Conservation (phyloP, 768 basidiomycete species). For the Mycena galopus region DNA sequence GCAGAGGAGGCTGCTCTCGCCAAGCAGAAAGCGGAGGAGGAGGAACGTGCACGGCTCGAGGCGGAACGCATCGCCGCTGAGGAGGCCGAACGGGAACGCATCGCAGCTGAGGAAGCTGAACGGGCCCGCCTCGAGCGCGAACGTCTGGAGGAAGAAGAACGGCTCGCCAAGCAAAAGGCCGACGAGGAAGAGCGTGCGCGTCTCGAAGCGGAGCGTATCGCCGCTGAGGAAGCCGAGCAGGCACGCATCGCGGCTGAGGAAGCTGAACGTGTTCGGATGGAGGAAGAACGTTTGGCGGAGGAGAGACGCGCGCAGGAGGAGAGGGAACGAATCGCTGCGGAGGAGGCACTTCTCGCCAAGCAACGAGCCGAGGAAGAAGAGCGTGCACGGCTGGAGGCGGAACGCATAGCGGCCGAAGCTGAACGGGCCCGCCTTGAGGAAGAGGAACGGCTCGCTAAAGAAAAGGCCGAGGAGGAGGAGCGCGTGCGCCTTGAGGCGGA, state of each 20-base stretch:
- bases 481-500: background rate
- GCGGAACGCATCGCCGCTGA: background rate
- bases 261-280: background rate
- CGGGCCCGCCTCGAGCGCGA: background rate
- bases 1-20: background rate
- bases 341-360: background rate
- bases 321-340: background rate
- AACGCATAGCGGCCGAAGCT: background rate
- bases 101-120: background rate
- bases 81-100: background rate
- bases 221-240: conserved; percentile 10
- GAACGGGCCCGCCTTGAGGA: background rate
- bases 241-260: conserved; percentile 13
- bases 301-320: background rate
- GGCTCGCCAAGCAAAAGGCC: conserved; percentile 9
- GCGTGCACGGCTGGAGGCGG: background rate
- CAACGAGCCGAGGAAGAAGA: background rate
- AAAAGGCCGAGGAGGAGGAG: background rate
- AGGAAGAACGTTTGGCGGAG: conserved; percentile 7
- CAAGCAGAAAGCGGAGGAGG: background rate
- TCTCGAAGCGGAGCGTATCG: conserved; percentile 4
- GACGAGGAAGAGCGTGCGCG: conserved; percentile 3
- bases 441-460: background rate
- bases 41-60: background rate
- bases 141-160: background rate